Conservation (phyloP, 495 filamentous ascomycete species). For the Xylaria castorea region DNA sequence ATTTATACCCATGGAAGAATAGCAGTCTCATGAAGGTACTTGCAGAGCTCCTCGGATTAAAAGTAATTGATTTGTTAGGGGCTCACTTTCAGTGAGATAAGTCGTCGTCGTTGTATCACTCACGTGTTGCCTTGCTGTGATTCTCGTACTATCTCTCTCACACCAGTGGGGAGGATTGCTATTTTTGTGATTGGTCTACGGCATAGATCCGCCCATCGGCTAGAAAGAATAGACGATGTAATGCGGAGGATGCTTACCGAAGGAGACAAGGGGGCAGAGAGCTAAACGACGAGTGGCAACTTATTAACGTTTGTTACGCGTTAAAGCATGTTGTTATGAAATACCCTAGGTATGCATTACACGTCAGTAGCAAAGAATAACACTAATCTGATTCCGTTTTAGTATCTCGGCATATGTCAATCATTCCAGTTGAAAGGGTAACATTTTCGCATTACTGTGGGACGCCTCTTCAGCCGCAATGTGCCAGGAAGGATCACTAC, state of each 20-base stretch:
- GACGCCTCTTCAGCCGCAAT: neutral
- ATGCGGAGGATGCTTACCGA: neutral
- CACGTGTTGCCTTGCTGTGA: neutral
- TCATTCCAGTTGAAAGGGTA: neutral
- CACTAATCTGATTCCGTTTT: neutral
- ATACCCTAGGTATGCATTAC: neutral
- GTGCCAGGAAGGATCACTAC: neutral
- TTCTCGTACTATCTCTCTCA: neutral
- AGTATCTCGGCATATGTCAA: neutral
- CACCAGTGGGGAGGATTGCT: neutral
- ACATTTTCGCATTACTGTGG: neutral
- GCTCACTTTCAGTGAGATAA: neutral
- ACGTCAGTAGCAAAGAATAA: neutral
- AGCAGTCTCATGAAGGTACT: neutral
- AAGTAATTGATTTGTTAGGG: neutral
- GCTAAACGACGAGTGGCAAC: neutral
- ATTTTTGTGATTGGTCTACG: neutral
- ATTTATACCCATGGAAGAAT: neutral
- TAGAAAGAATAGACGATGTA: neutral
- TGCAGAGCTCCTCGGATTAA: neutral
- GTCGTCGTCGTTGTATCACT: neutral
- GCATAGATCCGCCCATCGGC: neutral
- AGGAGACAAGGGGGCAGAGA: neutral
- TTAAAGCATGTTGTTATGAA: neutral
- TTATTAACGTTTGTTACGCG: neutral